A percentile compares a stretch with the other conserved stretches of the same genome.
These are phyloP conservation scores for Wilcoxina mikolae DNA, from an alignment of 495 filamentous ascomycete genomes.

Conservation along the genomic window DNA sequence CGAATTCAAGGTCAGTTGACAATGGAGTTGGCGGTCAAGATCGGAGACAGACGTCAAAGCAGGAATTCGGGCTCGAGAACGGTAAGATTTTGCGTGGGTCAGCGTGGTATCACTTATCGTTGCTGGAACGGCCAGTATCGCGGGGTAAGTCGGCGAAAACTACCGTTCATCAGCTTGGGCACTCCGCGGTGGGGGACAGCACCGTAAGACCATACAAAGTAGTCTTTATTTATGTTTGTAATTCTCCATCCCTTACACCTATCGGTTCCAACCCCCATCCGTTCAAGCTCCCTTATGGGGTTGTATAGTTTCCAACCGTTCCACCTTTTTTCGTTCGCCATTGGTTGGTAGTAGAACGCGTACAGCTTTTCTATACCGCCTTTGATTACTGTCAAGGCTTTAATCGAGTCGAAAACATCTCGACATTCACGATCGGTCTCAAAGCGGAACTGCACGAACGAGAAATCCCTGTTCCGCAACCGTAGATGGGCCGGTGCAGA, in stretches of 20 bases:
- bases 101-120: conserved; percentile 90
- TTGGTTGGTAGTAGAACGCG: conserved; percentile 71
- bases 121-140: conserved; percentile 64
- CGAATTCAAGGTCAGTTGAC: background rate
- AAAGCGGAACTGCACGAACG: conserved; percentile 83
- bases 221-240: conserved; percentile 76
- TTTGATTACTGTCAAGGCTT: conserved; percentile 62
- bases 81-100: conserved; percentile 80
- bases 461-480: conserved; percentile 82
- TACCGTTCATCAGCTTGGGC: conserved; percentile 31
- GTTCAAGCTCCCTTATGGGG: conserved; percentile 34
- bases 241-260: conserved; percentile 65
- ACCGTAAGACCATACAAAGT: conserved; percentile 41
- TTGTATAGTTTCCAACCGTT: conserved; percentile 87
- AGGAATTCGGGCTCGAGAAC: conserved; percentile 76
- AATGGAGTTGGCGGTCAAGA: background rate
- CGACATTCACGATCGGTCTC: conserved; percentile 53
- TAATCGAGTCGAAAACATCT: conserved; percentile 83
- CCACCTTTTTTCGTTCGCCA: conserved; percentile 54
- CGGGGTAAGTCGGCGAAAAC: conserved; percentile 95
- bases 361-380: conserved; percentile 80
- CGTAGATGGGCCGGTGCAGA: conserved; percentile 69
- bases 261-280: conserved; percentile 28
- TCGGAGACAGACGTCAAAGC: conserved; percentile 51
- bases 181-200: too few relatives aligned